Conservation (phyloP, 331 rosid species). For the Malus hybrid region DNA sequence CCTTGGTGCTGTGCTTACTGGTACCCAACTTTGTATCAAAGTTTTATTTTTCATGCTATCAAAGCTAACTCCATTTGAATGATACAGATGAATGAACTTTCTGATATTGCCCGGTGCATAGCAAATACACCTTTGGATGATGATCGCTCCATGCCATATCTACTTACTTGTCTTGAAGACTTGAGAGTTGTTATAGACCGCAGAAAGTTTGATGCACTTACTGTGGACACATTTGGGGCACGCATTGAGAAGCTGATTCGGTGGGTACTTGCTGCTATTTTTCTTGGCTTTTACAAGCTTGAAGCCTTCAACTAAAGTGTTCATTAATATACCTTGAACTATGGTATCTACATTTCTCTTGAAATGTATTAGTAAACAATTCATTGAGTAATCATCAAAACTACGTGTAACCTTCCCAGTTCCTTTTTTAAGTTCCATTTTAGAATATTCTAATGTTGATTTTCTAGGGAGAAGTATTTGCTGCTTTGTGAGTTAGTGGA, state of each 20-base stretch:
- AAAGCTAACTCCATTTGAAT: not conserved
- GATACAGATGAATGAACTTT: conserved; percentile 88
- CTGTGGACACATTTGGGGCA: conserved; percentile 88
- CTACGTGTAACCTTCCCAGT: not conserved
- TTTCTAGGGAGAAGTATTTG: conserved; percentile 88
- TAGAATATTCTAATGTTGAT: conserved; percentile 18
- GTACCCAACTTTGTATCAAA: not conserved
- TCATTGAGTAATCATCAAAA: conserved; percentile 4
- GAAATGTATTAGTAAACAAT: not conserved
- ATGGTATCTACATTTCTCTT: conserved; percentile 7
- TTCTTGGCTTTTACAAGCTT: conserved; percentile 5
- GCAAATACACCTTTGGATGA: conserved; percentile 84
- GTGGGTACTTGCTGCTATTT: conserved; percentile 36
- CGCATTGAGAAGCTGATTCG: conserved; percentile 90
- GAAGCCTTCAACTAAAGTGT: not conserved
- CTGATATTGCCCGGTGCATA: conserved; percentile 87
- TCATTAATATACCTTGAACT: conserved; percentile 1
- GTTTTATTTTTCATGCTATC: conserved; percentile 5
- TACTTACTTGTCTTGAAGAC: conserved; percentile 82
- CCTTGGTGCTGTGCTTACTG: no score
- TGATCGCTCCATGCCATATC: conserved; percentile 55
- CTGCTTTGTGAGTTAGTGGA: conserved; percentile 95
- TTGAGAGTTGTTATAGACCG: conserved; percentile 72
- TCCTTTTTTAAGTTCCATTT: not conserved
- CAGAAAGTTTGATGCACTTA: conserved; percentile 79